phyloP scores from a whole-genome alignment of 2,329 filamentous ascomycete genomes.

The Stachybotrys elegans region DNA sequence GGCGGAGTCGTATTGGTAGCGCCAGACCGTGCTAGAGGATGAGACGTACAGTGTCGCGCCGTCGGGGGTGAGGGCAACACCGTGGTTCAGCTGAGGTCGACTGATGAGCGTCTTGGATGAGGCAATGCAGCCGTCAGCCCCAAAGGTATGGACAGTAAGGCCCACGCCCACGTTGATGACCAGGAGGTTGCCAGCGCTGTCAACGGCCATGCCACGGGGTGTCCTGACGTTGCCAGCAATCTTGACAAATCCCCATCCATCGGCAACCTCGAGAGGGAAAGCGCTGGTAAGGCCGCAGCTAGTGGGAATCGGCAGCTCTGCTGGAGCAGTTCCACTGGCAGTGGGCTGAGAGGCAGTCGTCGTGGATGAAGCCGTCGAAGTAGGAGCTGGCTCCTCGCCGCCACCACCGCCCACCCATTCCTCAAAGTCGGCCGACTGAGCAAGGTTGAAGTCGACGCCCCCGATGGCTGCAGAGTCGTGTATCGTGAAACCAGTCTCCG shows the following conservation, averaged over 20 bases:
- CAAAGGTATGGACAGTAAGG: conserved; percentile 34
- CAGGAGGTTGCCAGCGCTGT: conserved; percentile 31
- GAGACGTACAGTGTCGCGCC: conserved; percentile 33
- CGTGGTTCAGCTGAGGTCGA: conserved; percentile 32
- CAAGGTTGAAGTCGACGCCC: conserved; percentile 29
- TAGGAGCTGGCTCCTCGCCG: background rate
- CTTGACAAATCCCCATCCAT: conserved; percentile 33
- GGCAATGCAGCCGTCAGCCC: conserved; percentile 33
- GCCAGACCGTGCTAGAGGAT: conserved; percentile 39
- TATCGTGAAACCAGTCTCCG: conserved; percentile 32
- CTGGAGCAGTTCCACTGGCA: background rate
- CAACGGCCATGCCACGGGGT: conserved; percentile 30
- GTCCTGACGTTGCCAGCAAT: conserved; percentile 29
- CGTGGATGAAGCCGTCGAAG: background rate
- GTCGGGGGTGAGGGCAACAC: conserved; percentile 32
- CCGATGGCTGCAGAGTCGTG: conserved; percentile 38
- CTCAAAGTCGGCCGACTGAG: conserved; percentile 27
- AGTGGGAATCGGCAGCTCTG: background rate
- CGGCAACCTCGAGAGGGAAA: conserved; percentile 25
- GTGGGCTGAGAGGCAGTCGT: background rate
- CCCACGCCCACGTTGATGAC: conserved; percentile 30
- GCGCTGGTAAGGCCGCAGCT: conserved; percentile 2
- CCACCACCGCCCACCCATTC: conserved; percentile 3
- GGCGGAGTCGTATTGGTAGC: conserved; percentile 51
- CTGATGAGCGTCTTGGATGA: conserved; percentile 30